Base-by-base conservation (phyloP, 2,329 filamentous ascomycete species). In the Herpotrichia juniperi region DNA sequence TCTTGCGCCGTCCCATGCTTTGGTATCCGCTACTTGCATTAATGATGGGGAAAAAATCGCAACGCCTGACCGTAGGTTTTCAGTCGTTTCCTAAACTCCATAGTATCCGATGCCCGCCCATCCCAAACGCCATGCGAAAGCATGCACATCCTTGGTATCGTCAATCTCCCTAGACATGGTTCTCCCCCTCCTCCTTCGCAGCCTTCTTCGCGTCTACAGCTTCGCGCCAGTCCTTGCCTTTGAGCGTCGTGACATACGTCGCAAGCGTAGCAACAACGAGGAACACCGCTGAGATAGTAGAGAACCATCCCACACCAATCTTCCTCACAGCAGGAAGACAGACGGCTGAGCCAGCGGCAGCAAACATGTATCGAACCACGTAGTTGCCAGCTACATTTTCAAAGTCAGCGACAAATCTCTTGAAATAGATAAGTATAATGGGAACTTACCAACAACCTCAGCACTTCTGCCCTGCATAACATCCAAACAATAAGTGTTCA, bases 401-500 rank as follows among this genome's bases (percentile, higher is more conserved):
- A 9, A 26, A 17, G 25, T 50, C n/a, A 44, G 34, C 11, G 43
- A 30, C 14, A 3, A 16, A 14, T 25, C 25, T 39, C 34, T 40
- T 19, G 37, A 24, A 6, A 8, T 11, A n/a, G 21, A 11, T 9
- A 3, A 40, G 10, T 24, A 14, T 21, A 19, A 37, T 37, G 19
- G 48, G 6, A 9, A 64, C 68, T 45, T 64, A 73, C 68, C 67
- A 37, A 91, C 84, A 3, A 93, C 88, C 65, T 94, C 90, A 3
- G 87, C 84, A 37, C 85, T 85, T 25, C 83, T 78, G 1, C 80
- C 79, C 58, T 88, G 88, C 86, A 93, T 91, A 11, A 93, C 89
- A 69, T 94, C 90, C 34, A 94, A 74, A 68, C 89, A 93, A 73
- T 94, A 93, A 0, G 89, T 90, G 69, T 93, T 92, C 55, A 93